Percentiles rank a stretch among this genome's conserved stretches.
Evolutionary conservation across 164 flowering plant genomes (phyloP).

Genomic region (Tinospora cordifolia): DNA sequence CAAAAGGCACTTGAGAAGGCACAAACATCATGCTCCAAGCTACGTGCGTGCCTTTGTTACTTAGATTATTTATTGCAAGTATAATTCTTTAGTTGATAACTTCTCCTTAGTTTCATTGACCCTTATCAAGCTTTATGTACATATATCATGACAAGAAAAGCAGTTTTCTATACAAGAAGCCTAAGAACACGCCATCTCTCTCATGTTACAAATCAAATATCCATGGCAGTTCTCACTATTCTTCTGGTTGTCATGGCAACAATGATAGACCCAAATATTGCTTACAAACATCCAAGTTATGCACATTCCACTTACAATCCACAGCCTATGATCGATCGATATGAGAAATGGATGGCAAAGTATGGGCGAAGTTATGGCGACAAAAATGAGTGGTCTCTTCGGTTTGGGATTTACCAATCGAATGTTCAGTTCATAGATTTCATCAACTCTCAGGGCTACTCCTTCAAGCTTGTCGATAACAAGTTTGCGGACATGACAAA

Average conservation of each 20-base stretch:
- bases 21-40: constrained; percentile 6
- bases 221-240: too few relatives aligned
- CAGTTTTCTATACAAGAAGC: too few relatives aligned
- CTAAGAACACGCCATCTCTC: too few relatives aligned
- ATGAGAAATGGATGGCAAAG: constrained; percentile 32
- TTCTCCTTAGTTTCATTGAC: too few relatives aligned
- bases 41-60: background rate
- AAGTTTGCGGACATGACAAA: constrained; percentile 27
- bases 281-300: background rate
- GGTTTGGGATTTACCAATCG: constrained; percentile 49
- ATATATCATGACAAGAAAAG: too few relatives aligned
- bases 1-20: background rate
- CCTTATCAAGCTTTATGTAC: too few relatives aligned
- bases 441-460: constrained; percentile 36
- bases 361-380: constrained; percentile 23
- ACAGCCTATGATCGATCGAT: constrained; percentile 31
- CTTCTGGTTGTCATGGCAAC: constrained; percentile 3
- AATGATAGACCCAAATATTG: constrained; percentile 12
- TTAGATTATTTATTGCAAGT: background rate
- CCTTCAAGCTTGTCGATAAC: constrained; percentile 40
- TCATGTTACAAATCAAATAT: too few relatives aligned
- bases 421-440: constrained; percentile 42
- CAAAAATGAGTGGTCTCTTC: constrained; percentile 28
- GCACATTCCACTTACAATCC: background rate
- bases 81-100: too few relatives aligned